These are phyloP conservation scores for Pseudomassariella vexata DNA, from an alignment of 2,329 filamentous ascomycete genomes.

Conservation along the genomic window DNA sequence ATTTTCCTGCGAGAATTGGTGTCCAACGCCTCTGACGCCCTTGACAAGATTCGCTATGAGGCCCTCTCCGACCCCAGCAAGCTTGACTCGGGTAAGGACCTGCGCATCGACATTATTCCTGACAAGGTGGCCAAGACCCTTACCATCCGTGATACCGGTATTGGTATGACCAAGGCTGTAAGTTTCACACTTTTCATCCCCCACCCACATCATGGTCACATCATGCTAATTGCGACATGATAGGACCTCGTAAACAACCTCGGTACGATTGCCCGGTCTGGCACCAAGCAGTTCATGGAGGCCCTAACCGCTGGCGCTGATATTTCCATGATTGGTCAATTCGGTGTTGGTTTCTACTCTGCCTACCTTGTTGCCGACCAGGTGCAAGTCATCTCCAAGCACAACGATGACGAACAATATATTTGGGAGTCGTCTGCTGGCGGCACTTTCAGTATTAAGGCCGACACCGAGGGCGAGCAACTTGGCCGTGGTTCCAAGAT, in stretches of 20 bases:
- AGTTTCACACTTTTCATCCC: slow-evolving; percentile 43
- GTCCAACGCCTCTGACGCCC: slow-evolving; percentile 96
- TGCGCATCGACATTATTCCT: slow-evolving; percentile 98
- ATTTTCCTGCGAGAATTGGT: slow-evolving; percentile 98
- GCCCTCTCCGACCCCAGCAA: slow-evolving; percentile 93
- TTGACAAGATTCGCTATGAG: slow-evolving; percentile 99
- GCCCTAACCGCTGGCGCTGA: slow-evolving; percentile 96
- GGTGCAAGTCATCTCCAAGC: slow-evolving; percentile 92
- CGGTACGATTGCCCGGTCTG: slow-evolving; percentile 97
- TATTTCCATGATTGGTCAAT: slow-evolving; percentile 99
- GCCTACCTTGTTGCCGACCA: slow-evolving; percentile 98
- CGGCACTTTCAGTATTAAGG: slow-evolving; percentile 89
- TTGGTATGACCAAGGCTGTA: slow-evolving; percentile 99
- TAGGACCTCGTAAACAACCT: slow-evolving; percentile 99
- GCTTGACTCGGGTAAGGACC: slow-evolving; percentile 95
- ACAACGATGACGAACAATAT: slow-evolving; percentile 99
- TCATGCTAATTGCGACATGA: slow-evolving; percentile 30
- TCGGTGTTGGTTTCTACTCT: slow-evolving; percentile 99
- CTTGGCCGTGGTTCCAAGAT: slow-evolving; percentile 96
- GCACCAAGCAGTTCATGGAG: slow-evolving; percentile 99
- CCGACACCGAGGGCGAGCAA: slow-evolving; percentile 85
- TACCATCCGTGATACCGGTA: slow-evolving; percentile 96
- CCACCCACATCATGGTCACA: slow-evolving; percentile 6
- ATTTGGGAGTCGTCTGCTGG: slow-evolving; percentile 97
- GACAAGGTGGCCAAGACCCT: slow-evolving; percentile 97